Base-by-base conservation (phyloP, 2,329 filamentous ascomycete genomes). In the Verticillium longisporum region DNA sequence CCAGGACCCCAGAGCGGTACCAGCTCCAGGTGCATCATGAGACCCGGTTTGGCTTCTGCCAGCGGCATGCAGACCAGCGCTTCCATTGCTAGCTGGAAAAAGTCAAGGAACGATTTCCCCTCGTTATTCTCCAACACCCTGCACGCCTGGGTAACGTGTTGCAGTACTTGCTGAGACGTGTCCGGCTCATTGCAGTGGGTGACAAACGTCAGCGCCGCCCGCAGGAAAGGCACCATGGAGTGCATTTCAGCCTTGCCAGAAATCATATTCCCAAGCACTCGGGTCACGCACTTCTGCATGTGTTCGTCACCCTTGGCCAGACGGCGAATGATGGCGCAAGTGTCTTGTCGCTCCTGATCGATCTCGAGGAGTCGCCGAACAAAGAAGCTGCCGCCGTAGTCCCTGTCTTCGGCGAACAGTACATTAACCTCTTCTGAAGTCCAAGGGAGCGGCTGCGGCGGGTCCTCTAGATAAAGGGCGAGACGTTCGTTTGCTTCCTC, bases 291-390 rank as follows among this genome's bases (percentile, higher is more conserved):
- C 0, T 74, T 57, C 54, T 86, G 83, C 71, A 86, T 79, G 6
- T 75, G 67, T 0, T 76, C 71, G 60, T 82, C 80, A 21, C 82
- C 74, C n/a, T 76, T 72, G 53, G 90, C 73, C 38, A 92, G 77
- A 3, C 79, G 76, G 41, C 73, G 73, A 57, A 92, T 70, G 59
- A 92, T 88, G 13, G 73, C 75, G 57, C 82, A 77, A 1, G 83
- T 85, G 2, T 77, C 76, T 1, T 69, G 64, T 0, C 73, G 71
- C 60, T 85, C 86, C 68, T 88, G 83, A 64, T 88, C 81, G 57
- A 89, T 78, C 21, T 78, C 76, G 33, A 92, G 77, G 32, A 92
- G 77, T 69, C 89, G 91, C 68, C 87, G 85, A 31, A 88, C 71
- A 59, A 89, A 85, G n/a, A 86, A 74, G 64, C 82, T 85, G 62